These are phyloP conservation scores for Pseudogymnoascus sp. DNA, from an alignment of 2,329 filamentous ascomycete genomes.

Conservation along the genomic window DNA sequence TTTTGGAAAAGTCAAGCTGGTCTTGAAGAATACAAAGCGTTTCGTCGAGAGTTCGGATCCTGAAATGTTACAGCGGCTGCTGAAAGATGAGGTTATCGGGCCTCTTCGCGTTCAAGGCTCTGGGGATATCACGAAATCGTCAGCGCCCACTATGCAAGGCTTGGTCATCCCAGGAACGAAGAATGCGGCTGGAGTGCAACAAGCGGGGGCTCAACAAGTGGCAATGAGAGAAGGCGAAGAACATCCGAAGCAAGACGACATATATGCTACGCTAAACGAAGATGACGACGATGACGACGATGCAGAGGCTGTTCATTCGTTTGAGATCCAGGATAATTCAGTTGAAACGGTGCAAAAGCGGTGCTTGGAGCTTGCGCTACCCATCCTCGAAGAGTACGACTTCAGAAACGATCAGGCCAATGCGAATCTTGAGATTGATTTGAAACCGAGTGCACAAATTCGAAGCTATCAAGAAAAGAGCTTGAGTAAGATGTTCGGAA, in stretches of 20 bases:
- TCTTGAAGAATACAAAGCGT: slow-evolving; percentile 89
- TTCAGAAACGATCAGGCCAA: slow-evolving; percentile 88
- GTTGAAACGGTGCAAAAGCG: slow-evolving; percentile 85
- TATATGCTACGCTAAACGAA: slow-evolving; percentile 64
- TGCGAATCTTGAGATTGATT: slow-evolving; percentile 84
- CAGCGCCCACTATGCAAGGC: slow-evolving; percentile 76
- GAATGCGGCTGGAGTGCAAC: slow-evolving; percentile 79
- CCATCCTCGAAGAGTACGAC: slow-evolving; percentile 93
- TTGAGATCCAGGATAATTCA: slow-evolving; percentile 75
- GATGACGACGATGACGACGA: slow-evolving; percentile 81
- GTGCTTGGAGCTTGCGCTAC: slow-evolving; percentile 77
- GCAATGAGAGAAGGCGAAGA: slow-evolving; percentile 39
- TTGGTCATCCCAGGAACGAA: slow-evolving; percentile 92
- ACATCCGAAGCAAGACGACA: slow-evolving; percentile 54
- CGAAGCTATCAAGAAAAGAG: slow-evolving; percentile 95
- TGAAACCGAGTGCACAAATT: slow-evolving; percentile 83
- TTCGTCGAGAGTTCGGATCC: slow-evolving; percentile 90
- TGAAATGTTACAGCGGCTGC: slow-evolving; percentile 73
- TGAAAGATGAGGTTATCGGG: slow-evolving; percentile 77
- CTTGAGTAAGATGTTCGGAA: slow-evolving; percentile 98
- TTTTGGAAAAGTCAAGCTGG: slow-evolving; percentile 92
- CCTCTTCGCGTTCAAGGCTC: slow-evolving; percentile 64
- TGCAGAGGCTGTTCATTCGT: slow-evolving; percentile 81
- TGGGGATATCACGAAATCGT: slow-evolving; percentile 66
- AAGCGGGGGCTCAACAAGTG: slow-evolving; percentile 46